Evolutionary conservation across 2,329 filamentous ascomycete species (phyloP).

Genomic region (Cytospora piceae): DNA sequence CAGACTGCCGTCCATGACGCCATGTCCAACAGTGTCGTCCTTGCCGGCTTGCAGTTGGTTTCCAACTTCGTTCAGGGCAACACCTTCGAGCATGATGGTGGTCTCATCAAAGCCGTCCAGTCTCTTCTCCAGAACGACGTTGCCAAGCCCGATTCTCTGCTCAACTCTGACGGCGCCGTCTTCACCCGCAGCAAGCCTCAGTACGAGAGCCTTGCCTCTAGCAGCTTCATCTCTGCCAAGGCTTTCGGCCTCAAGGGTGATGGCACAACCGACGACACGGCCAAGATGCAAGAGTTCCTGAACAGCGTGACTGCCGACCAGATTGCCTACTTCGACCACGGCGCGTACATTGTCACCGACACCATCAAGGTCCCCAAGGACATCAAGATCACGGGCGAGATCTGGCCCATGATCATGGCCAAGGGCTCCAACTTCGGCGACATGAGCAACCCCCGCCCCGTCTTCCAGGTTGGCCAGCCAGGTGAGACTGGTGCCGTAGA

Average conservation of each 20-base stretch:
- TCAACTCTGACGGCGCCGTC: conserved; percentile 67
- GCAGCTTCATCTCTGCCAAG: conserved; percentile 82
- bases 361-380: conserved; percentile 76
- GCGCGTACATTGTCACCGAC: conserved; percentile 70
- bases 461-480: conserved; percentile 79
- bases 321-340: conserved; percentile 76
- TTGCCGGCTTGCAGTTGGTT: conserved; percentile 72
- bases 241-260: conserved; percentile 83
- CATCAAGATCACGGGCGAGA: conserved; percentile 86
- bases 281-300: conserved; percentile 78
- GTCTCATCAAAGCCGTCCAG: conserved; percentile 60
- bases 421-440: conserved; percentile 75
- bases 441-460: conserved; percentile 74
- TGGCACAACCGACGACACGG: conserved; percentile 84
- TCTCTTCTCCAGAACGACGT: conserved; percentile 55
- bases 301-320: conserved; percentile 66
- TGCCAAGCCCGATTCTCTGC: conserved; percentile 68
- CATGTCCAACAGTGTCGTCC: conserved; percentile 60
- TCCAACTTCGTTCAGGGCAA: conserved; percentile 80
- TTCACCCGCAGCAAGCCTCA: conserved; percentile 89
- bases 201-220: conserved; percentile 71
- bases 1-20: conserved; percentile 66
- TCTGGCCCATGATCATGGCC: conserved; percentile 89
- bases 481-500: conserved; percentile 82
- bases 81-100: conserved; percentile 59